A percentile compares a stretch with the other conserved stretches of the same genome.
Evolutionary conservation across 2,329 filamentous ascomycete genomes (phyloP).

Genomic region (Cadophora malorum): DNA sequence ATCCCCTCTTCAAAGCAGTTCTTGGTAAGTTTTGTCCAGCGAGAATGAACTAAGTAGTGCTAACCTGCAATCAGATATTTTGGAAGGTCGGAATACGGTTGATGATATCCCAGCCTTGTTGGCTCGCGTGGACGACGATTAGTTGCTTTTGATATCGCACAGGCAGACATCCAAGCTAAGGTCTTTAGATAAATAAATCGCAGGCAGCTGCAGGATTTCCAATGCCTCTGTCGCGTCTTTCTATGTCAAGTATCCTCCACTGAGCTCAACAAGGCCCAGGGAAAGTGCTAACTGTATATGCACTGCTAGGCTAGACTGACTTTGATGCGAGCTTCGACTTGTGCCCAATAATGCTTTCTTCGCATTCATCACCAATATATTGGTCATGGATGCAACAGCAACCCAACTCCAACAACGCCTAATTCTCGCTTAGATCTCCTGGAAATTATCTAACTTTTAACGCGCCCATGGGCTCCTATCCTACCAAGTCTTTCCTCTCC

Average conservation of each 20-base stretch:
- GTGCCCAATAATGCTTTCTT: too few species aligned
- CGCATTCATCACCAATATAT: too few species aligned
- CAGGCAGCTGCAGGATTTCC: constrained; percentile 5
- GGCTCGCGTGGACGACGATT: constrained; percentile 31
- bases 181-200: constrained; percentile 2
- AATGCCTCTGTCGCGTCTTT: background rate
- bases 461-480: too few species aligned
- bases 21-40: constrained; percentile 50
- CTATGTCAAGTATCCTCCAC: background rate
- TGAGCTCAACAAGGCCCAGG: background rate
- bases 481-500: background rate
- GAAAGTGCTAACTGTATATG: background rate
- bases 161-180: constrained; percentile 1
- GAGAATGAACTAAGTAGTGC: too few species aligned
- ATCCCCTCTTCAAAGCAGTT: constrained; percentile 92
- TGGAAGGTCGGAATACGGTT: constrained; percentile 73
- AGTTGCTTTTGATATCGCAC: background rate
- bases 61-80: constrained; percentile 59
- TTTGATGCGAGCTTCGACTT: too few species aligned
- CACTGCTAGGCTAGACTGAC: background rate
- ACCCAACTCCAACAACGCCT: too few species aligned
- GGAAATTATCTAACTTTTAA: too few species aligned
- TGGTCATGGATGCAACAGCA: background rate
- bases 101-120: constrained; percentile 78
- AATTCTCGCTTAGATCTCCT: too few species aligned